A percentile compares a stretch with the other conserved stretches of the same genome.
These are phyloP conservation scores for Scenedesmus sp. DNA, from an alignment of 163 green algal species.

Conservation along the genomic window DNA sequence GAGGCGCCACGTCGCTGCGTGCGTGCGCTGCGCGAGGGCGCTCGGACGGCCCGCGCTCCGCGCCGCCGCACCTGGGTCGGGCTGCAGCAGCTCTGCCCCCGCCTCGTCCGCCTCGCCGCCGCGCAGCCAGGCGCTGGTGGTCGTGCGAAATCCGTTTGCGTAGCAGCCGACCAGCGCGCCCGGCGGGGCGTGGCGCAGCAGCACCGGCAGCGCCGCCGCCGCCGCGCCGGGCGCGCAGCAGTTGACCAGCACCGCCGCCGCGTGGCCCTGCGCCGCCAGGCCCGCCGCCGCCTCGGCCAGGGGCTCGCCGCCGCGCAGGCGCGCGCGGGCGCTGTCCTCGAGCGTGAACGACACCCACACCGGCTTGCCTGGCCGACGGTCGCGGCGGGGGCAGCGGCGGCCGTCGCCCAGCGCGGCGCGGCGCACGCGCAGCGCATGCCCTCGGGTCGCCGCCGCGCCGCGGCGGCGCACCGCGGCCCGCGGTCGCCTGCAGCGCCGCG, in stretches of 20 bases:
- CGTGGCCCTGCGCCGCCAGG: slow-evolving; percentile 17
- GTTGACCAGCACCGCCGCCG: slow-evolving; percentile 70
- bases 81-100: neutral
- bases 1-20: neutral
- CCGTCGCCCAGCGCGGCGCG: neutral
- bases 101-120: neutral
- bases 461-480: slow-evolving; percentile 7
- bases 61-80: slow-evolving; percentile 5
- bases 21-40: neutral
- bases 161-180: slow-evolving; percentile 61
- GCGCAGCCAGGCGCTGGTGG: slow-evolving; percentile 64
- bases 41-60: too few relatives aligned
- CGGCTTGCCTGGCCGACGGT: slow-evolving; percentile 46
- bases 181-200: slow-evolving; percentile 21
- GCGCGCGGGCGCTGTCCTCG: slow-evolving; percentile 48
- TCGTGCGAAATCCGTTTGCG: slow-evolving; percentile 71
- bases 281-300: slow-evolving; percentile 43
- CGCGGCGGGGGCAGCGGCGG: neutral
- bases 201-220: slow-evolving; percentile 51
- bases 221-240: slow-evolving; percentile 65
- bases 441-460: too few relatives aligned
- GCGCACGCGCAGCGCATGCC: too few relatives aligned
- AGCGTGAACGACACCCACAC: slow-evolving; percentile 70
- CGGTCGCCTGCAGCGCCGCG: slow-evolving; percentile 48
- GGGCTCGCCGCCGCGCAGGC: slow-evolving; percentile 57